phyloP scores from a whole-genome alignment of 2,329 filamentous ascomycete species.

The Aspergillus sp. region DNA sequence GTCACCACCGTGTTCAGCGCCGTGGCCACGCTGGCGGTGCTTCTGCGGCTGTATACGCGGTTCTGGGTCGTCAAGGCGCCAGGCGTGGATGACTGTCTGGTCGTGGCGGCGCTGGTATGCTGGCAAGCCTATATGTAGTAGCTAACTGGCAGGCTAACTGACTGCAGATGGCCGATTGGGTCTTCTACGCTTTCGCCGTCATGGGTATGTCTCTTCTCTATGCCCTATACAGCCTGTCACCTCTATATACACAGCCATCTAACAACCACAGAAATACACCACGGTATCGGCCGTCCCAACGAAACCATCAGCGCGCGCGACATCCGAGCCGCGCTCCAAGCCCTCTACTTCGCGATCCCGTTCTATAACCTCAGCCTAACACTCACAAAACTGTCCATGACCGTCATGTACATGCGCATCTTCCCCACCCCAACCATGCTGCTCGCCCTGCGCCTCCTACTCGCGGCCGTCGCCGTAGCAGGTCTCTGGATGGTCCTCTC shows the following conservation, averaged over 20 bases:
- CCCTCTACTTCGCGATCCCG: slow-evolving; percentile 23
- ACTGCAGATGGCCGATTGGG: slow-evolving; percentile 5
- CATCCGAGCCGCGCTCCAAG: slow-evolving; percentile 1
- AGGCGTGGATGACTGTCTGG: slow-evolving; percentile 20
- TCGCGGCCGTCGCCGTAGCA: slow-evolving; percentile 12
- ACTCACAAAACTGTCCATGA: slow-evolving; percentile 23
- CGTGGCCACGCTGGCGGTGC: slow-evolving; percentile 12
- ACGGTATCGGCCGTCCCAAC: slow-evolving; percentile 15
- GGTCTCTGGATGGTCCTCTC: slow-evolving; percentile 22
- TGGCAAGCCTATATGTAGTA: neutral
- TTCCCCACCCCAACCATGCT: slow-evolving; percentile 16
- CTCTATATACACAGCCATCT: too few relatives aligned
- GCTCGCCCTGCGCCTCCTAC: slow-evolving; percentile 8
- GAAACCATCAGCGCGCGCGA: neutral
- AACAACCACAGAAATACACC: slow-evolving; percentile 9
- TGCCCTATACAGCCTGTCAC: neutral
- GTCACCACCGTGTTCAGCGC: slow-evolving; percentile 12
- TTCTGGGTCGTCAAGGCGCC: slow-evolving; percentile 13
- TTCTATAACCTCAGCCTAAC: slow-evolving; percentile 26
- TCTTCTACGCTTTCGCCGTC: slow-evolving; percentile 7
- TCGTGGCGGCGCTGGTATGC: slow-evolving; percentile 14
- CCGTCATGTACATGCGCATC: slow-evolving; percentile 23
- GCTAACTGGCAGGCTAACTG: neutral
- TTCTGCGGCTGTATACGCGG: slow-evolving; percentile 15
- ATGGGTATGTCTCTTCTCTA: slow-evolving; percentile 6